A percentile compares a stretch with the other conserved stretches of the same genome.
phyloP scores from a whole-genome alignment of 768 basidiomycete genomes.

The Termitomyces sp. region DNA sequence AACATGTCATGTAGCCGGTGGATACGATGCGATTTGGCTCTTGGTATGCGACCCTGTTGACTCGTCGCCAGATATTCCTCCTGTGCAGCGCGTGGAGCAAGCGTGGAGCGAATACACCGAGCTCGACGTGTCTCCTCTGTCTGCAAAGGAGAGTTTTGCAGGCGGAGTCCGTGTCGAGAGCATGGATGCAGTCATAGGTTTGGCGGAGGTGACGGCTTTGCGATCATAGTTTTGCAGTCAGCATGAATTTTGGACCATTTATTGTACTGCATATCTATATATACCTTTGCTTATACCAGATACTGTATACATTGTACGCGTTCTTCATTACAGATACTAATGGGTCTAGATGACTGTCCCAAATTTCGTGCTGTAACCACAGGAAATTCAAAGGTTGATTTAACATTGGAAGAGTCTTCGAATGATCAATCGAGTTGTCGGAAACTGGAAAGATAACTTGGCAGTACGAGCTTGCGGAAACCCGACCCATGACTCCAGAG shows the following conservation, averaged over 20 bases:
- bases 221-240: background rate
- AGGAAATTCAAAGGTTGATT: background rate
- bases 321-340: background rate
- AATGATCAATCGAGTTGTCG: background rate
- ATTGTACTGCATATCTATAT: slow-evolving; percentile 2
- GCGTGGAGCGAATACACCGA: slow-evolving; percentile 63
- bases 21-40: slow-evolving; percentile 96
- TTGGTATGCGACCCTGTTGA: slow-evolving; percentile 64
- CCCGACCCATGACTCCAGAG: too few species aligned
- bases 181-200: slow-evolving; percentile 49
- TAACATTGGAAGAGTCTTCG: background rate
- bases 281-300: slow-evolving; percentile 2
- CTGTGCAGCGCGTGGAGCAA: slow-evolving; percentile 57
- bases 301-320: background rate
- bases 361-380: background rate
- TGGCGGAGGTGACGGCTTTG: slow-evolving; percentile 29
- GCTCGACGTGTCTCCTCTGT: slow-evolving; percentile 66
- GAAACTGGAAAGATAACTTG: background rate
- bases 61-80: slow-evolving; percentile 38
- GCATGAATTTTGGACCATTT: background rate
- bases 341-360: background rate
- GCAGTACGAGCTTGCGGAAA: background rate
- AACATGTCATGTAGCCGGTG: slow-evolving; percentile 63
- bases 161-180: slow-evolving; percentile 63
- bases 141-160: slow-evolving; percentile 62